These are phyloP conservation scores for Kwoniella dejecticola DNA, from an alignment of 768 basidiomycete species.

Conservation along the genomic window DNA sequence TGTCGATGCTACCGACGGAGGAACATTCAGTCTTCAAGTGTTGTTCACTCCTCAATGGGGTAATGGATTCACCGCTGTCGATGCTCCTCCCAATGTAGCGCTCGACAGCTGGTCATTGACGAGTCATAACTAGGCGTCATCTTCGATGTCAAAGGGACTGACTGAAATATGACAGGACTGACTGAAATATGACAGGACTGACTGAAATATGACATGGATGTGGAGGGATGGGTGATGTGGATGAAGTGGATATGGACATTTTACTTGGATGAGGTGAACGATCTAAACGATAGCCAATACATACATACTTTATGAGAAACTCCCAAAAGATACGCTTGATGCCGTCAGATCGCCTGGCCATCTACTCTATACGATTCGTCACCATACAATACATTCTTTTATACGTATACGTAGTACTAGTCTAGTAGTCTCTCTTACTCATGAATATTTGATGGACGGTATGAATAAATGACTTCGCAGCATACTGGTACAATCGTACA, in stretches of 20 bases:
- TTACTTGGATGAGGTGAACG: too few species aligned
- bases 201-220: not conserved
- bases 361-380: too few species aligned
- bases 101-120: conserved; percentile 74
- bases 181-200: not conserved
- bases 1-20: conserved; percentile 67
- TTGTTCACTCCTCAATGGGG: conserved; percentile 92
- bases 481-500: too few species aligned
- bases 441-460: conserved; percentile 2
- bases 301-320: too few species aligned
- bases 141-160: not conserved
- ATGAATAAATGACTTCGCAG: too few species aligned
- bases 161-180: not conserved
- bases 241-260: not conserved
- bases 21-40: conserved; percentile 76
- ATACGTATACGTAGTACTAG: not conserved
- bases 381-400: conserved; percentile 5
- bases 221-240: not conserved
- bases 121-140: conserved; percentile 65
- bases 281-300: too few species aligned
- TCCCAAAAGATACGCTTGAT: not conserved
- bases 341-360: not conserved
- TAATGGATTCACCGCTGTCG: conserved; percentile 56
- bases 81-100: conserved; percentile 69
- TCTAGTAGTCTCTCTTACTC: not conserved